These are phyloP conservation scores for Yarrowia osloensis DNA, from an alignment of 805 yeast species.

Conservation along the genomic window DNA sequence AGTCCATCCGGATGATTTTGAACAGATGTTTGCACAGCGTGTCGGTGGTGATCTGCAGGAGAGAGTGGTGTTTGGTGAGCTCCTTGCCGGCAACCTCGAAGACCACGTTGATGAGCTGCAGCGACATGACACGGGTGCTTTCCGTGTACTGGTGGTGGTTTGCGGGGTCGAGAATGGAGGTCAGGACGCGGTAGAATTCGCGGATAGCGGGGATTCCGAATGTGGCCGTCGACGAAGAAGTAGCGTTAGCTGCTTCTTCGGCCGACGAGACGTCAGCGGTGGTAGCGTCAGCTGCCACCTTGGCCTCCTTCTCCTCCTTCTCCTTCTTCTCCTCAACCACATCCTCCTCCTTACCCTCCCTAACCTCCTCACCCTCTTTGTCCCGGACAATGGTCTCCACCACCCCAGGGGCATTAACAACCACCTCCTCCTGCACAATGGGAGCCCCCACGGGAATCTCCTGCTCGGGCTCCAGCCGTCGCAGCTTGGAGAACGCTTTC, in stretches of 20 bases:
- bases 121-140: constrained; percentile 78
- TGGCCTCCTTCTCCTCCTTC: constrained; percentile 30
- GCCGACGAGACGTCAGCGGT: too few relatives aligned
- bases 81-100: constrained; percentile 77
- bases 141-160: constrained; percentile 85
- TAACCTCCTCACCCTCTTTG: not conserved
- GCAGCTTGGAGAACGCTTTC: constrained; percentile 63
- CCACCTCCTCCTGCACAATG: constrained; percentile 25
- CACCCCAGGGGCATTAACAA: constrained; percentile 26
- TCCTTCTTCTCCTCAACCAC: too few relatives aligned
- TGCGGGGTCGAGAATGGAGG: constrained; percentile 78
- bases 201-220: constrained; percentile 75
- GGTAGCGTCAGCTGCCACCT: constrained; percentile 31
- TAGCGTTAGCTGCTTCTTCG: not conserved
- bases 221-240: constrained; percentile 39
- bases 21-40: constrained; percentile 83
- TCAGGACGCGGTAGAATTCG: constrained; percentile 72
- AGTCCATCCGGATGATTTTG: constrained; percentile 74
- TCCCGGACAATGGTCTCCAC: constrained; percentile 4
- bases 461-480: constrained; percentile 53
- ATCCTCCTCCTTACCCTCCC: constrained; percentile 23
- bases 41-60: constrained; percentile 70
- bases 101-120: constrained; percentile 72
- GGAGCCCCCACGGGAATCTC: constrained; percentile 47
- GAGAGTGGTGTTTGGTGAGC: constrained; percentile 61